Conservation (phyloP, 2,329 filamentous ascomycete species). For the Clonostachys solani region DNA sequence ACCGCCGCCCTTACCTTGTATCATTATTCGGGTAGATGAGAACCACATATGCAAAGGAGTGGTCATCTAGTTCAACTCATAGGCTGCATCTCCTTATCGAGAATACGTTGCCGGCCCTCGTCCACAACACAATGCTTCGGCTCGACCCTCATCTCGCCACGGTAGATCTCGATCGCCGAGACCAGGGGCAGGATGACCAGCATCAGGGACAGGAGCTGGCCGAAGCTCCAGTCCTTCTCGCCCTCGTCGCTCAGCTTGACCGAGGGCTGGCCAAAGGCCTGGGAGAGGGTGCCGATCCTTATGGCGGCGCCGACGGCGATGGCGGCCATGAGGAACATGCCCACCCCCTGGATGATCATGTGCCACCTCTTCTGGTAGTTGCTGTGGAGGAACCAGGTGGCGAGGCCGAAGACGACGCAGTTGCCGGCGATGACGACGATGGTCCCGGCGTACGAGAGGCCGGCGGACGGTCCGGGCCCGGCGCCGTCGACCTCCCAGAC, state of each 20-base stretch:
- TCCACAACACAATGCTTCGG: constrained; percentile 22
- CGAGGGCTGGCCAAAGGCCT: constrained; percentile 54
- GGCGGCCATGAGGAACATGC: constrained; percentile 49
- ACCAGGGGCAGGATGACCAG: constrained; percentile 57
- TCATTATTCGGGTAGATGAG: too few relatives aligned
- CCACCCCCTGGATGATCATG: constrained; percentile 45
- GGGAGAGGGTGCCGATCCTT: constrained; percentile 51
- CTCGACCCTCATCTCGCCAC: constrained; percentile 41
- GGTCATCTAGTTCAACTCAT: too few relatives aligned
- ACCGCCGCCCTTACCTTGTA: too few relatives aligned
- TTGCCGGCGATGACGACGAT: constrained; percentile 58
- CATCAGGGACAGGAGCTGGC: constrained; percentile 55
- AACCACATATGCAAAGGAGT: too few relatives aligned
- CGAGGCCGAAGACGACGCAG: constrained; percentile 50
- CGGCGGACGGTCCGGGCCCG: constrained; percentile 28
- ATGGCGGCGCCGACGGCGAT: constrained; percentile 56
- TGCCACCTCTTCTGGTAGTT: constrained; percentile 45
- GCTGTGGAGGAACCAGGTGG: constrained; percentile 62
- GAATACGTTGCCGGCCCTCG: constrained; percentile 17
- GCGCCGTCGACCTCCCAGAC: constrained; percentile 45
- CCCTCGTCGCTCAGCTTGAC: constrained; percentile 44
- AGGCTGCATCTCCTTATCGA: not conserved
- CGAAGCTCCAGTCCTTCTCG: constrained; percentile 59
- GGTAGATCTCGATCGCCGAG: constrained; percentile 53
- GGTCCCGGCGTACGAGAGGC: constrained; percentile 52